Conservation (phyloP, 2,329 filamentous ascomycete genomes). For the Talaromyces sp. region DNA sequence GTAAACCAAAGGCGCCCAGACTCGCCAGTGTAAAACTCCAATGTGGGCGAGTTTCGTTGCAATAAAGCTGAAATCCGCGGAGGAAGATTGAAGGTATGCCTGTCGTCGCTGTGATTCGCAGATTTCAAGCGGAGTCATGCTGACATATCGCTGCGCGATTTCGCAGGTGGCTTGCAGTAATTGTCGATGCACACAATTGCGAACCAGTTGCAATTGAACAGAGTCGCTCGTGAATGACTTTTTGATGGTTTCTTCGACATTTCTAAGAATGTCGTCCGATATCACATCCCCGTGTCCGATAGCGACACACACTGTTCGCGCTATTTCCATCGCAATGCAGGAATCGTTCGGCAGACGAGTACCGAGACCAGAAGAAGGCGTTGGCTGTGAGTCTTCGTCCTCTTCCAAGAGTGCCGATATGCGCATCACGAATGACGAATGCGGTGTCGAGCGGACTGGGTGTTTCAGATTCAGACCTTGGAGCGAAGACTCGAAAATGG, state of each 20-base stretch:
- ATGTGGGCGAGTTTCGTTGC: slow-evolving; percentile 77
- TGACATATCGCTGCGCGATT: slow-evolving; percentile 36
- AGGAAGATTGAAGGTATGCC: neutral
- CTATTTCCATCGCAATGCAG: slow-evolving; percentile 43
- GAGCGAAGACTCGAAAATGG: slow-evolving; percentile 45
- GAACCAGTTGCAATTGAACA: slow-evolving; percentile 32
- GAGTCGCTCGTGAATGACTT: slow-evolving; percentile 34
- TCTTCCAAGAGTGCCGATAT: slow-evolving; percentile 39
- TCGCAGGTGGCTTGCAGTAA: slow-evolving; percentile 31
- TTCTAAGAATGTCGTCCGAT: slow-evolving; percentile 32
- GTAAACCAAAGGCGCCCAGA: slow-evolving; percentile 78
- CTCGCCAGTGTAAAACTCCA: slow-evolving; percentile 80
- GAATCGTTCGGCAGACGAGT: slow-evolving; percentile 35
- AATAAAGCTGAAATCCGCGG: slow-evolving; percentile 36
- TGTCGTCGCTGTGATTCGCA: slow-evolving; percentile 39
- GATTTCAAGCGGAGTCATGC: slow-evolving; percentile 43
- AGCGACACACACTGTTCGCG: slow-evolving; percentile 35
- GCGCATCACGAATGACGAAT: slow-evolving; percentile 37
- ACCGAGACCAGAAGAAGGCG: slow-evolving; percentile 17
- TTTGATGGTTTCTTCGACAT: slow-evolving; percentile 34
- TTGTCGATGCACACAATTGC: slow-evolving; percentile 32
- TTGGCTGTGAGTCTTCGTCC: slow-evolving; percentile 25
- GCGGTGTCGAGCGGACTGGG: slow-evolving; percentile 27
- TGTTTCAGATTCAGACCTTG: slow-evolving; percentile 29
- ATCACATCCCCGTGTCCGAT: slow-evolving; percentile 29